These are phyloP conservation scores for Magnusiomyces tetraspermus DNA, from an alignment of 1,139 yeast genomes.

Conservation along the genomic window DNA sequence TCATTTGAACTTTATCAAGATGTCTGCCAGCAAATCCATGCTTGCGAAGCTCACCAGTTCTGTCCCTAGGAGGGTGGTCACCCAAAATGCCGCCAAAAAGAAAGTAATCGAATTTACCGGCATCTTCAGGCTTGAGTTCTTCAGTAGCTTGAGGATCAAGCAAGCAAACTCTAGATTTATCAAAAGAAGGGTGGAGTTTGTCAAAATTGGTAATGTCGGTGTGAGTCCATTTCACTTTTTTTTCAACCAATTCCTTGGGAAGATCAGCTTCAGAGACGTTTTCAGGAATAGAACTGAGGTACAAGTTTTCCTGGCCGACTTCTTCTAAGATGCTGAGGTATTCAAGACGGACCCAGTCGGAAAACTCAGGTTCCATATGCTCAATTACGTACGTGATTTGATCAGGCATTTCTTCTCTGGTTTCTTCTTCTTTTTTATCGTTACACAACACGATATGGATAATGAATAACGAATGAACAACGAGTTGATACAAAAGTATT, in stretches of 20 bases:
- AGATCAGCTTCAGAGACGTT: conserved; percentile 46
- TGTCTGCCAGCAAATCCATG: conserved; percentile 78
- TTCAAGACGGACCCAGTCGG: conserved; percentile 90
- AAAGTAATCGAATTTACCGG: conserved; percentile 62
- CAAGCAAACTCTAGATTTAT: conserved; percentile 56
- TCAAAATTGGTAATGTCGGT: conserved; percentile 50
- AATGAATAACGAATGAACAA: too few relatives aligned
- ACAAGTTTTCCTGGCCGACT: conserved; percentile 65
- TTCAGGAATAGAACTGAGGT: conserved; percentile 67
- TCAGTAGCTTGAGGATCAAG: conserved; percentile 78
- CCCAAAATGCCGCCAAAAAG: conserved; percentile 96
- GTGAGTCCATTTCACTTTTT: conserved; percentile 77
- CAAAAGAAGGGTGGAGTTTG: conserved; percentile 35
- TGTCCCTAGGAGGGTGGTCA: conserved; percentile 91
- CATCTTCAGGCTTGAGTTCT: conserved; percentile 66
- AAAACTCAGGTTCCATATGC: conserved; percentile 95
- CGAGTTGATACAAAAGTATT: too few relatives aligned
- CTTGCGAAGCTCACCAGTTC: conserved; percentile 83
- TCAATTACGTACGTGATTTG: conserved; percentile 83
- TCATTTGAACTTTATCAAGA: conserved; percentile 84
- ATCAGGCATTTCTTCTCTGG: not conserved
- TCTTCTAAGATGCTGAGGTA: conserved; percentile 75
- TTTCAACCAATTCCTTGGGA: conserved; percentile 48
- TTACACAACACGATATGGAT: too few relatives aligned
- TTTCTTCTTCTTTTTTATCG: not conserved